Evolutionary conservation across 192 early-diverging fungal genomes (phyloP).

Genomic region (Backusella mclennaniae): DNA sequence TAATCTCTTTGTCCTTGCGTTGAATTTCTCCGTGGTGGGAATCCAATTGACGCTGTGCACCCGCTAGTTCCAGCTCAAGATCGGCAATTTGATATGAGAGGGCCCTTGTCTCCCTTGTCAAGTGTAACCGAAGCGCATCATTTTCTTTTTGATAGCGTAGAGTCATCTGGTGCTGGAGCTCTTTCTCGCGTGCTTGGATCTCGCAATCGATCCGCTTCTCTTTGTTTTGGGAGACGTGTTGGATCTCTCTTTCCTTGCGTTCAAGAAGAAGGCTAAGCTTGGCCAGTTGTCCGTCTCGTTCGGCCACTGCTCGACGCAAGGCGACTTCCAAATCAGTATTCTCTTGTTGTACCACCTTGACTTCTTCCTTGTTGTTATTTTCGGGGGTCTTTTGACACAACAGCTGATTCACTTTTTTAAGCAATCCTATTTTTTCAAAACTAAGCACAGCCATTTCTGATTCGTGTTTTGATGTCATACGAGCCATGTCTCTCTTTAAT

Average conservation of each 20-base stretch:
- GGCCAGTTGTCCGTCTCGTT: conserved; percentile 7
- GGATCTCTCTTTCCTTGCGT: background rate
- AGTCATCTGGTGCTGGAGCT: background rate
- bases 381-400: background rate
- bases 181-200: background rate
- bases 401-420: background rate
- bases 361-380: background rate
- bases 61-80: background rate
- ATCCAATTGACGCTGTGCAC: background rate
- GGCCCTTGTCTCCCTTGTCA: background rate
- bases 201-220: background rate
- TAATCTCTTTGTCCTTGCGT: background rate
- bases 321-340: background rate
- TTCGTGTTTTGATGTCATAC: background rate
- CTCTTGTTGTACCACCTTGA: background rate
- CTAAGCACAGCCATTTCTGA: background rate
- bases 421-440: background rate
- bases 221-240: background rate
- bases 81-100: background rate
- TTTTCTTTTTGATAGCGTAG: background rate
- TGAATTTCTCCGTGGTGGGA: background rate
- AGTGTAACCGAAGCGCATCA: background rate
- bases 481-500: background rate
- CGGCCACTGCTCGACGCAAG: background rate
- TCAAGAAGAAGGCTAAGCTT: background rate